Conservation (phyloP, 148 eudicot species). For the Dianthus caryophyllus region DNA sequence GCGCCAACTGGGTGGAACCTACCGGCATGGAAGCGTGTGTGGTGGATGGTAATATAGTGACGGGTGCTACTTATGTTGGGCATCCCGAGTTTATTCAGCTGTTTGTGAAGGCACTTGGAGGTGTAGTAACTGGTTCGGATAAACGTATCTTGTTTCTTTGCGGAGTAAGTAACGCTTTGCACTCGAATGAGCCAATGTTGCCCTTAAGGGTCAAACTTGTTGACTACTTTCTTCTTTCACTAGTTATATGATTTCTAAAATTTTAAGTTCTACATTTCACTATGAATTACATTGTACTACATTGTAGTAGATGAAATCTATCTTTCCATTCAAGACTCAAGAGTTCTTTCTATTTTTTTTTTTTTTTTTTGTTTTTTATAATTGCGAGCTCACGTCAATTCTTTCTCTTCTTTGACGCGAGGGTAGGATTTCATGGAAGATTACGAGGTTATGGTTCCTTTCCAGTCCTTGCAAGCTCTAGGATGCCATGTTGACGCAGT, state of each 20-base stretch:
- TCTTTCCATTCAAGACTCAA: too few relatives aligned
- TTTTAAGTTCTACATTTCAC: neutral
- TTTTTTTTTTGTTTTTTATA: neutral
- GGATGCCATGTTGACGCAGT: slow-evolving; percentile 97
- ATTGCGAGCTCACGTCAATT: neutral
- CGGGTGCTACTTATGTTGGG: slow-evolving; percentile 62
- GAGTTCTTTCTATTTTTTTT: neutral
- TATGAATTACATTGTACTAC: neutral
- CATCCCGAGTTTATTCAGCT: slow-evolving; percentile 79
- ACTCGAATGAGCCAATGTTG: neutral
- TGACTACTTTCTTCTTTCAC: too few relatives aligned
- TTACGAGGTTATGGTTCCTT: slow-evolving; percentile 92
- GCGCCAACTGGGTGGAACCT: slow-evolving; percentile 90
- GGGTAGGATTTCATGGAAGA: slow-evolving; percentile 96
- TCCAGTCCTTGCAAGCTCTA: slow-evolving; percentile 90
- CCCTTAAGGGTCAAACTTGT: neutral
- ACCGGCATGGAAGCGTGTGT: slow-evolving; percentile 47
- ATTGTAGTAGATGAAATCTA: too few relatives aligned
- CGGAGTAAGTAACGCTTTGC: slow-evolving; percentile 58
- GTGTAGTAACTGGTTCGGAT: slow-evolving; percentile 58
- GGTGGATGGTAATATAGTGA: slow-evolving; percentile 71
- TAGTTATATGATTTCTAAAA: neutral
- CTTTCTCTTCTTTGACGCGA: neutral
- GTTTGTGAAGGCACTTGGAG: slow-evolving; percentile 88
- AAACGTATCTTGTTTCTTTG: slow-evolving; percentile 78